Base-by-base conservation (phyloP, 192 early-diverging fungal species). In the Mortierella hygrophila region DNA sequence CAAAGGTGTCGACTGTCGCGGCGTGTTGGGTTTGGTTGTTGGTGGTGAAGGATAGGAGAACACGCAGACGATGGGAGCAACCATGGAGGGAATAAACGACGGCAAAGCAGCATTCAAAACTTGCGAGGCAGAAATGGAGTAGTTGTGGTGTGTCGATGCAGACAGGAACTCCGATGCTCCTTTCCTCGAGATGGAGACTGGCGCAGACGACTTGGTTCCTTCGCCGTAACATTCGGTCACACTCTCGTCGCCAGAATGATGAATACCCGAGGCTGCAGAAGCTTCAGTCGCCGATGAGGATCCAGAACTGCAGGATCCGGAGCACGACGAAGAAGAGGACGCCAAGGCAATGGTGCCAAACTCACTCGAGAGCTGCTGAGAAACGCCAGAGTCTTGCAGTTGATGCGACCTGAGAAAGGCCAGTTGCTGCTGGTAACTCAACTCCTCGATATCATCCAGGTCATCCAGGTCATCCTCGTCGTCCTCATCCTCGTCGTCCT, bases 61-160 rank as follows among this genome's bases (percentile, higher is more conserved):
- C 11, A 85, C 83, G 21, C 83, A 85, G 38, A 85, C 83, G 42
- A 85, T 85, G 9, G 83, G 83, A n/a, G 83, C 78, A 18, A 85
- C 83, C 82, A 85, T 80, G 57, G 83, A 85, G 0, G 83, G 83
- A 41, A 85, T 80, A 49, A 85, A 85, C 5, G 83, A 85, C 8
- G 83, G 82, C 0, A 85, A 37, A 26, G 83, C 78, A 2, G 83
- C 83, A 18, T 16, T 71, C 69, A 85, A 32, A 10, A 85, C 83
- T 57, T 85, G 83, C 7, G 83, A 72, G 1, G 78, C 83, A 0
- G 78, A 75, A 15, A 23, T 80, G 0, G 78, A 74, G 44, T 85
- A 85, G 44, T 80, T 80, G 83, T 85, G 78, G n/a, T 85, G 78
- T 2, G 78, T 80, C 3, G 78, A 85, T 11, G 83, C 83, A 32